These are phyloP conservation scores for Trichomonascaceae sp. DNA, from an alignment of 1,139 yeast genomes.

Conservation along the genomic window DNA sequence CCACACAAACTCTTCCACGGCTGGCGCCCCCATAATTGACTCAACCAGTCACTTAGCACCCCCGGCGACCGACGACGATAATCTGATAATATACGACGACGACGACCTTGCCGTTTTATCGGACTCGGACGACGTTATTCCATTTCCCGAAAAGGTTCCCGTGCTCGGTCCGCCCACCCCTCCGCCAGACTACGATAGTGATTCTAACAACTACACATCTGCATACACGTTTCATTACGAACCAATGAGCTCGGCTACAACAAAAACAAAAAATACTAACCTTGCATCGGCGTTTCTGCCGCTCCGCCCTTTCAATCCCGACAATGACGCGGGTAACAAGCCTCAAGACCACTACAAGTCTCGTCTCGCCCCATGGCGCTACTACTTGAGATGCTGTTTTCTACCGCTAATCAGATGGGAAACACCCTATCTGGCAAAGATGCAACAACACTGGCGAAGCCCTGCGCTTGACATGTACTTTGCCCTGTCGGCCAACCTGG, in stretches of 20 bases:
- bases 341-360: slow-evolving; percentile 51
- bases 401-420: slow-evolving; percentile 55
- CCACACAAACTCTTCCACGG: no score
- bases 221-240: not conserved
- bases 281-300: not conserved
- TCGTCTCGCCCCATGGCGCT: slow-evolving; percentile 48
- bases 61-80: no score
- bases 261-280: no score
- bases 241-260: not conserved
- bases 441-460: slow-evolving; percentile 43
- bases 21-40: no score
- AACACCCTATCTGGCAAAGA: slow-evolving; percentile 42
- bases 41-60: no score
- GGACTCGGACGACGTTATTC: slow-evolving; percentile 2
- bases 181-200: not conserved
- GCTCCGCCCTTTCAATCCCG: slow-evolving; percentile 2
- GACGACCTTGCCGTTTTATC: no score
- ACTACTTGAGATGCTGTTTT: slow-evolving; percentile 39
- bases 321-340: slow-evolving; percentile 59
- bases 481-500: slow-evolving; percentile 81
- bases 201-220: not conserved
- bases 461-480: slow-evolving; percentile 59
- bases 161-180: not conserved
- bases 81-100: no score
- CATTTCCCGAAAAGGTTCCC: slow-evolving; percentile 1